Evolutionary conservation across 2,329 filamentous ascomycete species (phyloP).

Genomic region (Diaporthe aspalathi): DNA sequence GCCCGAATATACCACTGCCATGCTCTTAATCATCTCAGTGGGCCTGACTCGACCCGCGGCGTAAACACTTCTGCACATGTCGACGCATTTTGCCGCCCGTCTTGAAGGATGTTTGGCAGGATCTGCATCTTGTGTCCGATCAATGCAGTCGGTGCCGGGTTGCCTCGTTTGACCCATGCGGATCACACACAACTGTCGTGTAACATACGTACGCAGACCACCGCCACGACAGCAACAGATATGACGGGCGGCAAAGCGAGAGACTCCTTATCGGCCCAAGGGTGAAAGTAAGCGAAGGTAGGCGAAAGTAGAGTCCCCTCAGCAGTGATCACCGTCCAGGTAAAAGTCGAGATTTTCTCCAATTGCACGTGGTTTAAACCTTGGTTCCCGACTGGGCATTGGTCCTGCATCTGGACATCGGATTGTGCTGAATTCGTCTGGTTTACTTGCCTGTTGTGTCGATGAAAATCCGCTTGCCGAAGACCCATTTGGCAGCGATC

Average conservation of each 20-base stretch:
- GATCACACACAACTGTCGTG: constrained; percentile 42
- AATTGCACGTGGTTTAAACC: constrained; percentile 21
- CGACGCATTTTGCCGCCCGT: constrained; percentile 14
- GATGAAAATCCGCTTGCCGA: constrained; percentile 24
- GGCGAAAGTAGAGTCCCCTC: neutral
- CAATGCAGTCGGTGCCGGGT: constrained; percentile 17
- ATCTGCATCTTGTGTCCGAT: constrained; percentile 15
- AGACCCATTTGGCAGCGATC: constrained; percentile 14
- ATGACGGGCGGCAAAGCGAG: neutral
- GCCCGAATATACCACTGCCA: constrained; percentile 19
- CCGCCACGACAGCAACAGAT: neutral
- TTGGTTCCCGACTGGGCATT: constrained; percentile 14
- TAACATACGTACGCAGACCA: constrained; percentile 37
- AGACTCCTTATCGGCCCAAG: neutral
- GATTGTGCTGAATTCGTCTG: constrained; percentile 7
- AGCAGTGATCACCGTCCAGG: constrained; percentile 24
- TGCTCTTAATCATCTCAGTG: constrained; percentile 8
- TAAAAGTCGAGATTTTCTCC: neutral
- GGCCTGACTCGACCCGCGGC: constrained; percentile 9
- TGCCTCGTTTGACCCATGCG: constrained; percentile 43
- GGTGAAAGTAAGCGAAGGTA: too few relatives aligned
- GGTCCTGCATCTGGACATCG: constrained; percentile 5
- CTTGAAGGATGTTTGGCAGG: constrained; percentile 21
- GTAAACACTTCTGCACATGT: constrained; percentile 2
- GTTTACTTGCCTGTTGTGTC: constrained; percentile 17